Evolutionary conservation across 805 yeast species (phyloP).

Genomic region (Brettanomyces custersianus): DNA sequence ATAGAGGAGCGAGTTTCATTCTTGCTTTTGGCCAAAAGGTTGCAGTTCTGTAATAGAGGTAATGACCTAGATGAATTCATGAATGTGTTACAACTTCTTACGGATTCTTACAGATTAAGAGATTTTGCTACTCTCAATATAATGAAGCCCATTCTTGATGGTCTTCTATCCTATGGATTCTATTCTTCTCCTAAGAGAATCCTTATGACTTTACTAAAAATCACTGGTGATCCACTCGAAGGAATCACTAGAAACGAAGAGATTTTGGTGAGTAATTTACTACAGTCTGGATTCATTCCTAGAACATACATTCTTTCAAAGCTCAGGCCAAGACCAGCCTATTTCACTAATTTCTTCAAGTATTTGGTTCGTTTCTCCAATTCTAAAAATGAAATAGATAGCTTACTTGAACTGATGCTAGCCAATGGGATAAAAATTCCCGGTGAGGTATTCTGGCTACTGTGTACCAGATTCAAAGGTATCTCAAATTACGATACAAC

Average conservation of each 20-base stretch:
- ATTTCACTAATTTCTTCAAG: conserved; percentile 4
- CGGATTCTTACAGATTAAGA: background rate
- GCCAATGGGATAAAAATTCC: background rate
- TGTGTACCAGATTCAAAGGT: too few relatives aligned
- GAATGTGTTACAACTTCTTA: background rate
- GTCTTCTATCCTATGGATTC: conserved; percentile 4
- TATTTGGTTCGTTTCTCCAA: conserved; percentile 1
- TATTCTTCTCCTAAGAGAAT: conserved; percentile 4
- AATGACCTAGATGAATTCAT: background rate
- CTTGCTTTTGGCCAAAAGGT: background rate
- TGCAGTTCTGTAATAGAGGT: background rate
- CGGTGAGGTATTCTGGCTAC: background rate
- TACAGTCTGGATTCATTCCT: conserved; percentile 1
- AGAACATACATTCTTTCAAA: conserved; percentile 2
- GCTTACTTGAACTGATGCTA: conserved; percentile 4
- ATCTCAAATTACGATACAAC: too few relatives aligned
- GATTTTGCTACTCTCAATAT: background rate
- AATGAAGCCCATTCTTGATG: background rate
- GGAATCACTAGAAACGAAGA: background rate
- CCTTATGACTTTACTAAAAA: background rate
- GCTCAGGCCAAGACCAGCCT: background rate
- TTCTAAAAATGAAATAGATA: conserved; percentile 3
- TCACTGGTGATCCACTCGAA: background rate
- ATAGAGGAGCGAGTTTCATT: background rate
- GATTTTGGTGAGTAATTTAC: background rate